Conservation (phyloP, 441 rosid genomes). For the Arabidopsis lyrata region DNA sequence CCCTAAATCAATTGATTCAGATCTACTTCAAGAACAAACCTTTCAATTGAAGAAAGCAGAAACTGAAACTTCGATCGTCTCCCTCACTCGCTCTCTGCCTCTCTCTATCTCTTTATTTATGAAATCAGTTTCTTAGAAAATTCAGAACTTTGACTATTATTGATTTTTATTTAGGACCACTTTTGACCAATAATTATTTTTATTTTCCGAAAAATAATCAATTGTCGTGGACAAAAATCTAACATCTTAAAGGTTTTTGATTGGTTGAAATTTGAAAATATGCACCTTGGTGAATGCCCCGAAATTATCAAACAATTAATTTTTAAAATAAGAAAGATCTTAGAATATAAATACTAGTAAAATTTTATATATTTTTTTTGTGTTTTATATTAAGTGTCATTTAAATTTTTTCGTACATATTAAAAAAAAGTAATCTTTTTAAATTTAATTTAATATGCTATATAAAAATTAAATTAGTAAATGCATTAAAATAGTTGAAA, state of each 20-base stretch:
- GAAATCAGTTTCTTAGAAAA: constrained; percentile 1
- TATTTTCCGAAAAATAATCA: neutral
- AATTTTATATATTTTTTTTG: too few species aligned
- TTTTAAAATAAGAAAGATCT: too few species aligned
- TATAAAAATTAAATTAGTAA: too few species aligned
- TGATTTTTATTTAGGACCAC: neutral
- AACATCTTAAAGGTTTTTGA: neutral
- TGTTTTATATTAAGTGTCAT: too few species aligned
- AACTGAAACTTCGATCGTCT: constrained; percentile 27
- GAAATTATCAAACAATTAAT: neutral
- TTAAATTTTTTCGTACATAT: too few species aligned
- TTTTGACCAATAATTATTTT: neutral
- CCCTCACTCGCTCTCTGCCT: neutral
- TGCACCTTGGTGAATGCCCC: neutral
- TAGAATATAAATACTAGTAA: too few species aligned
- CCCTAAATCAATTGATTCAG: neutral
- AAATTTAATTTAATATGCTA: too few species aligned
- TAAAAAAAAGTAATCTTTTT: too few species aligned
- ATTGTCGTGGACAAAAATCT: neutral
- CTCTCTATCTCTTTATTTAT: neutral
- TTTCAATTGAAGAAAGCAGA: neutral
- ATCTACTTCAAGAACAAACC: constrained; percentile 29
- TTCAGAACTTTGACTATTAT: constrained; percentile 12
- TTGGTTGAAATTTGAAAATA: neutral
- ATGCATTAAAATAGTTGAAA: too few species aligned